A percentile compares a stretch with the other conserved stretches of the same genome.
Evolutionary conservation across 345 rosid genomes (phyloP).

Genomic region (Atalantia buxifolia): DNA sequence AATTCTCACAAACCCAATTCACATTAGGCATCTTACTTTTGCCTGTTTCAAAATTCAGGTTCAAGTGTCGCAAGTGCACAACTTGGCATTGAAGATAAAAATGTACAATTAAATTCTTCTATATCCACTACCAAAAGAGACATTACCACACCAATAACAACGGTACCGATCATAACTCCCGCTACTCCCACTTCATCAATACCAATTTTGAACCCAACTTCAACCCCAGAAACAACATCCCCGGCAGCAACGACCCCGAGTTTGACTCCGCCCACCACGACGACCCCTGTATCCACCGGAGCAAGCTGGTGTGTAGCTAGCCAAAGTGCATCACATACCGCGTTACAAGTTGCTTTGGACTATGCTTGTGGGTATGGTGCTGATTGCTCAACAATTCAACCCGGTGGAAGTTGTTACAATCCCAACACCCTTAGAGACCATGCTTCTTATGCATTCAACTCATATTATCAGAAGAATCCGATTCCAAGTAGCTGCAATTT

Average conservation of each 20-base stretch:
- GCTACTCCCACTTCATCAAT: conserved; percentile 23
- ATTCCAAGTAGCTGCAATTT: conserved; percentile 75
- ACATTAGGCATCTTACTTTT: not conserved
- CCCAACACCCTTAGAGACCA: conserved; percentile 58
- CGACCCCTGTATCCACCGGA: conserved; percentile 29
- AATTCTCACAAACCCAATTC: not conserved
- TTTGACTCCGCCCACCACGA: conserved; percentile 16
- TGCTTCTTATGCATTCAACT: conserved; percentile 84
- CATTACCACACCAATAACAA: conserved; percentile 59
- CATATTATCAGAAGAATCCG: conserved; percentile 75
- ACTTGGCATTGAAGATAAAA: not conserved
- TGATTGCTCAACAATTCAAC: conserved; percentile 67
- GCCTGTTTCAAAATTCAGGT: conserved; percentile 22
- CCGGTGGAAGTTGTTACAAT: conserved; percentile 57
- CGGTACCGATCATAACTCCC: conserved; percentile 48
- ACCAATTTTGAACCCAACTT: conserved; percentile 42
- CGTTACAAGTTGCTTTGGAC: conserved; percentile 77
- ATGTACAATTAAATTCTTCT: not conserved
- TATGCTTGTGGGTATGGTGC: conserved; percentile 88
- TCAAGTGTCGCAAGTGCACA: conserved; percentile 13
- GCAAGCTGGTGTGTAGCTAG: conserved; percentile 86
- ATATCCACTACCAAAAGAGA: conserved; percentile 34
- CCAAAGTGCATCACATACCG: conserved; percentile 54
- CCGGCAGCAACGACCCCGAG: conserved; percentile 28
- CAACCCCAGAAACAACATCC: conserved; percentile 42